These are phyloP conservation scores for Escovopsis sp. DNA, from an alignment of 2,329 filamentous ascomycete species.

Conservation along the genomic window DNA sequence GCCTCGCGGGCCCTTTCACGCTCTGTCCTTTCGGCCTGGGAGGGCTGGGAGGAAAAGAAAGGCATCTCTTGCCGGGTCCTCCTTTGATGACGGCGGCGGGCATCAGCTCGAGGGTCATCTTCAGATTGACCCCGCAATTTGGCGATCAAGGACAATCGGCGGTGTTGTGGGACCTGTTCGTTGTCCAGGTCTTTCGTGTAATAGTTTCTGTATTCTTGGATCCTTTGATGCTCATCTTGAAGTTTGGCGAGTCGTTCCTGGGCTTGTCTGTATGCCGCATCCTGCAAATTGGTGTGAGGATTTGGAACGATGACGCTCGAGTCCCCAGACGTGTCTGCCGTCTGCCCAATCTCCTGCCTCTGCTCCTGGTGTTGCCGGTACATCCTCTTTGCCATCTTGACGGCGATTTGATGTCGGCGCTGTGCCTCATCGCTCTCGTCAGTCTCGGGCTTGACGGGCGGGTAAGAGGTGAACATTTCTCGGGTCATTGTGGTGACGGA, in stretches of 20 bases:
- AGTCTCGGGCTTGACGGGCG: constrained; percentile 54
- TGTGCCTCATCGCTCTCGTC: constrained; percentile 62
- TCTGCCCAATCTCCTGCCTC: constrained; percentile 22
- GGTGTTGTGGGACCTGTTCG: constrained; percentile 15
- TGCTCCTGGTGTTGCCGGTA: constrained; percentile 55
- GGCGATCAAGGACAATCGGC: constrained; percentile 35
- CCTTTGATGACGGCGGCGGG: constrained; percentile 56
- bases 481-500: constrained; percentile 53
- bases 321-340: constrained; percentile 25
- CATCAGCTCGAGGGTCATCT: constrained; percentile 51
- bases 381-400: constrained; percentile 84
- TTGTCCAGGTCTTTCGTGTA: constrained; percentile 40
- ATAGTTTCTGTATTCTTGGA: constrained; percentile 56
- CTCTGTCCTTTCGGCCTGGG: constrained; percentile 58
- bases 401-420: constrained; percentile 63
- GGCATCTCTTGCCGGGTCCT: constrained; percentile 70
- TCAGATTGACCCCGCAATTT: constrained; percentile 49
- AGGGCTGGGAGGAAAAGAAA: constrained; percentile 52
- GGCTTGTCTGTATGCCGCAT: constrained; percentile 74
- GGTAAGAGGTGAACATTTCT: constrained; percentile 65
- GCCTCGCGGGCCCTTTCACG: constrained; percentile 59
- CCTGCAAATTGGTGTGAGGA: constrained; percentile 54
- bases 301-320: constrained; percentile 26
- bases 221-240: constrained; percentile 51
- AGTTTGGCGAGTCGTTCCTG: constrained; percentile 72